Evolutionary conservation across 768 basidiomycete species (phyloP).

Genomic region (Tulasnella sp.): DNA sequence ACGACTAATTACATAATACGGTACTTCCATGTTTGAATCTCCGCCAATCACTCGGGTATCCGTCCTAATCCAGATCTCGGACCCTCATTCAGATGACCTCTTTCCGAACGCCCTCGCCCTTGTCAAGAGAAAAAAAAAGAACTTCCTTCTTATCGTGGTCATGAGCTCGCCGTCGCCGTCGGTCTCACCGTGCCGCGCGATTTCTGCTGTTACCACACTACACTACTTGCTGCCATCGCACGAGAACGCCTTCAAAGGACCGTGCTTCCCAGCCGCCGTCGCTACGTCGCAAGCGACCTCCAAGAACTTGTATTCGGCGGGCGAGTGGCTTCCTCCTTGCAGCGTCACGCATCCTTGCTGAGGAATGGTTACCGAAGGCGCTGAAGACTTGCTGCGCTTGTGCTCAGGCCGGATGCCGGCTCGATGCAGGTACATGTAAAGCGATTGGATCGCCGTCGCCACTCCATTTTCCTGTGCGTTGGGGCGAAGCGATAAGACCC

Average conservation of each 20-base stretch:
- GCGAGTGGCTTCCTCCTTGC: not conserved
- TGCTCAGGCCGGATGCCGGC: constrained; percentile 34
- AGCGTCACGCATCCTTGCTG: not conserved
- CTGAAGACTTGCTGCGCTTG: constrained; percentile 20
- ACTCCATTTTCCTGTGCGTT: constrained; percentile 54
- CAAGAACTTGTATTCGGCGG: not conserved
- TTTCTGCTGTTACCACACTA: not conserved
- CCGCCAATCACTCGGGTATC: constrained; percentile 7
- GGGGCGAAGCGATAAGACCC: not conserved
- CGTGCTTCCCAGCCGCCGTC: not conserved
- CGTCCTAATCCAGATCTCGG: constrained; percentile 1
- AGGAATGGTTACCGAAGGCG: not conserved
- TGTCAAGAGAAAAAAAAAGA: too few species aligned
- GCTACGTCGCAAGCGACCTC: not conserved
- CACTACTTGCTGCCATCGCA: not conserved
- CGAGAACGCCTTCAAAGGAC: not conserved
- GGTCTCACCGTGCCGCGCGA: not conserved
- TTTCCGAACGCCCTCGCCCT: too few species aligned
- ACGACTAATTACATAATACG: not conserved
- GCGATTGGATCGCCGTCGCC: constrained; percentile 52
- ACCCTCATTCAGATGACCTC: constrained; percentile 2
- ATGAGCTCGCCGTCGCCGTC: constrained; percentile 2
- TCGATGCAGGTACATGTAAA: constrained; percentile 52
- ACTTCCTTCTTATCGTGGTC: not conserved
- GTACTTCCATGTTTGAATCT: not conserved